phyloP scores from a whole-genome alignment of 306 rosid genomes.

The Clitoria ternatea region DNA sequence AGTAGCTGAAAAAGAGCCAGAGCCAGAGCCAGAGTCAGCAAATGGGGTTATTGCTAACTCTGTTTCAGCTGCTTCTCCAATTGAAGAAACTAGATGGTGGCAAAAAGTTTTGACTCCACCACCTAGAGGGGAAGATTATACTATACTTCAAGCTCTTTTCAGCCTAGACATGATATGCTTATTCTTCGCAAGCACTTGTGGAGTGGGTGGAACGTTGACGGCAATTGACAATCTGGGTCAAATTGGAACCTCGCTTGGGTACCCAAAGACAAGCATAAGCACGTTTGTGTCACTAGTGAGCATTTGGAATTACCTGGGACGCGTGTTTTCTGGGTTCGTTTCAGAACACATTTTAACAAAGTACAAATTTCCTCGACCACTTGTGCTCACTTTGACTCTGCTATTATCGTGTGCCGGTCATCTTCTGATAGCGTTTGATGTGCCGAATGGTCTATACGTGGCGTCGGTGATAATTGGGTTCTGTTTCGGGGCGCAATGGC shows the following conservation, averaged over 20 bases:
- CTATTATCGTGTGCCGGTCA: slow-evolving; percentile 47
- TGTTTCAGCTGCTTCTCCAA: not conserved
- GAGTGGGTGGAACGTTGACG: slow-evolving; percentile 54
- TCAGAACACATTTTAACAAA: slow-evolving; percentile 37
- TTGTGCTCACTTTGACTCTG: slow-evolving; percentile 44
- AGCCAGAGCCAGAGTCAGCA: not conserved
- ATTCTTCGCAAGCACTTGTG: slow-evolving; percentile 46
- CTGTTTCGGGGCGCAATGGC: slow-evolving; percentile 86
- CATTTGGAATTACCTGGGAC: slow-evolving; percentile 56
- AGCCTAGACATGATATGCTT: slow-evolving; percentile 57
- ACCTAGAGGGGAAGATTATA: slow-evolving; percentile 49
- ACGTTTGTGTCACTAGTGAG: slow-evolving; percentile 61
- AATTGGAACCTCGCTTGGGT: slow-evolving; percentile 45
- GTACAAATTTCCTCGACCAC: slow-evolving; percentile 45
- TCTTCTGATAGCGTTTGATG: slow-evolving; percentile 45
- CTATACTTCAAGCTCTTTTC: slow-evolving; percentile 60
- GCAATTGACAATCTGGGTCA: slow-evolving; percentile 60
- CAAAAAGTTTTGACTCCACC: slow-evolving; percentile 44
- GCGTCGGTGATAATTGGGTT: slow-evolving; percentile 69
- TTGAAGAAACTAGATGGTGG: slow-evolving; percentile 38
- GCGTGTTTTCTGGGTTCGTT: slow-evolving; percentile 45
- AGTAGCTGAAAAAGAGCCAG: not conserved
- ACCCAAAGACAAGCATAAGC: slow-evolving; percentile 45
- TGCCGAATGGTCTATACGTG: slow-evolving; percentile 37
- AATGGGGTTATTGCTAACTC: not conserved